Percentiles rank a stretch among this genome's conserved stretches.
phyloP scores from a whole-genome alignment of 2,329 filamentous ascomycete genomes.

The Fusarium sp. region DNA sequence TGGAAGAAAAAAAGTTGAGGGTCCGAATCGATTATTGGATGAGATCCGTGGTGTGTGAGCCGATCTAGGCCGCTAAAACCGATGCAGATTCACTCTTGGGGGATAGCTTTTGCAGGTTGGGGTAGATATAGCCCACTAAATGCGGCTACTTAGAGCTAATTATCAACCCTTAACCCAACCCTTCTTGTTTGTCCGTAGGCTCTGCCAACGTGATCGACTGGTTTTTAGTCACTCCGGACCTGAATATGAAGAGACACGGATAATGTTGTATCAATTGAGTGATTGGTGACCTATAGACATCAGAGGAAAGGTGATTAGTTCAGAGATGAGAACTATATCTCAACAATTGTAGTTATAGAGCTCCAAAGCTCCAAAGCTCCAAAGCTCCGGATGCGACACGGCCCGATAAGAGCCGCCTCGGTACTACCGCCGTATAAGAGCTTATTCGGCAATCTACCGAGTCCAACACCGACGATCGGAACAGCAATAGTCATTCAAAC shows the following conservation, averaged over 20 bases:
- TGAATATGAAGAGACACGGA: background rate
- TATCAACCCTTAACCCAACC: background rate
- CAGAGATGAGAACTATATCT: background rate
- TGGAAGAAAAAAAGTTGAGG: slow-evolving; percentile 8
- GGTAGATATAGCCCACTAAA: slow-evolving; percentile 23
- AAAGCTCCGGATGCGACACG: background rate
- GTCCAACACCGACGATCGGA: slow-evolving; percentile 6
- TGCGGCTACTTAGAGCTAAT: slow-evolving; percentile 6
- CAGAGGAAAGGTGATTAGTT: too few relatives aligned
- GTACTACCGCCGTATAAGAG: background rate
- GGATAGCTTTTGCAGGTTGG: slow-evolving; percentile 18
- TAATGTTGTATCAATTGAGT: background rate
- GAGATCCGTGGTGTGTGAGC: slow-evolving; percentile 22
- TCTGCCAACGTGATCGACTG: background rate
- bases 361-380: background rate
- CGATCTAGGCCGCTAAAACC: slow-evolving; percentile 38
- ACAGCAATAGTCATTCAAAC: background rate
- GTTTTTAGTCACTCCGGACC: background rate
- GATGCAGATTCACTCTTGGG: slow-evolving; percentile 19
- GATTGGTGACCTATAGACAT: background rate
- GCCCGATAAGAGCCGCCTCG: slow-evolving; percentile 14
- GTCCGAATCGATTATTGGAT: background rate
- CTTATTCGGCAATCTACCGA: slow-evolving; percentile 8
- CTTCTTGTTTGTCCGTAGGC: background rate
- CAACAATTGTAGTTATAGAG: background rate